Evolutionary conservation across 129 eudicot genomes (phyloP).

Genomic region (Ambrosia trifida): DNA sequence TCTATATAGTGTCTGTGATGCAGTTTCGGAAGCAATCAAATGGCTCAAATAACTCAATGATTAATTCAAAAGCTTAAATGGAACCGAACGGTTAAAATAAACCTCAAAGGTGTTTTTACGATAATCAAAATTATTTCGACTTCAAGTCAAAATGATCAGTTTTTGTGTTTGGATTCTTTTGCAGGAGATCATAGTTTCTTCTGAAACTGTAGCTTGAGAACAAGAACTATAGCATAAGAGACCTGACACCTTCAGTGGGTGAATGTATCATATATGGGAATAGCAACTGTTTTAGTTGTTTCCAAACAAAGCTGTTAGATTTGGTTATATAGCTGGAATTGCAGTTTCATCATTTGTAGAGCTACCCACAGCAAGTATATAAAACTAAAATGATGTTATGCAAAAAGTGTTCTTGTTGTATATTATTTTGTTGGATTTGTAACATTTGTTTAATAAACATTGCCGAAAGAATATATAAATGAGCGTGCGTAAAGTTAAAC

Average conservation of each 20-base stretch:
- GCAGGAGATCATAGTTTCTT: constrained; percentile 64
- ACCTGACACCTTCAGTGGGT: neutral
- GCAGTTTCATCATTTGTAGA: constrained; percentile 24
- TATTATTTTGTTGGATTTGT: neutral
- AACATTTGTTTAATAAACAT: neutral
- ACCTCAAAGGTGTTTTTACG: too few relatives aligned
- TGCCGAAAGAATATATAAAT: neutral
- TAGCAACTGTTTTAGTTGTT: neutral
- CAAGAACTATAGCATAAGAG: constrained; percentile 19
- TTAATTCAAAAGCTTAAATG: too few relatives aligned
- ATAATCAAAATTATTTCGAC: neutral
- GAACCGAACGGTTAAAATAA: too few relatives aligned
- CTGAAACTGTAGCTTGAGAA: constrained; percentile 38
- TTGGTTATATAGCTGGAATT: constrained; percentile 21
- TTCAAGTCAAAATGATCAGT: neutral
- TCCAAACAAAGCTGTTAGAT: constrained; percentile 11
- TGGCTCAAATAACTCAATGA: too few relatives aligned
- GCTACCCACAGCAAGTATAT: constrained; percentile 21
- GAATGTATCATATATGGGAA: neutral
- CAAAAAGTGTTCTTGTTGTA: neutral
- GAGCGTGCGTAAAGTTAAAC: neutral
- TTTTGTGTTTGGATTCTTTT: constrained; percentile 17
- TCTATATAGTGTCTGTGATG: neutral
- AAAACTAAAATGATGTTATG: constrained; percentile 13
- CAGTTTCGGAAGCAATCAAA: too few relatives aligned